Base-by-base conservation (phyloP, 108 stramenopile species). In the Pseudonitzschia delicatissima region DNA sequence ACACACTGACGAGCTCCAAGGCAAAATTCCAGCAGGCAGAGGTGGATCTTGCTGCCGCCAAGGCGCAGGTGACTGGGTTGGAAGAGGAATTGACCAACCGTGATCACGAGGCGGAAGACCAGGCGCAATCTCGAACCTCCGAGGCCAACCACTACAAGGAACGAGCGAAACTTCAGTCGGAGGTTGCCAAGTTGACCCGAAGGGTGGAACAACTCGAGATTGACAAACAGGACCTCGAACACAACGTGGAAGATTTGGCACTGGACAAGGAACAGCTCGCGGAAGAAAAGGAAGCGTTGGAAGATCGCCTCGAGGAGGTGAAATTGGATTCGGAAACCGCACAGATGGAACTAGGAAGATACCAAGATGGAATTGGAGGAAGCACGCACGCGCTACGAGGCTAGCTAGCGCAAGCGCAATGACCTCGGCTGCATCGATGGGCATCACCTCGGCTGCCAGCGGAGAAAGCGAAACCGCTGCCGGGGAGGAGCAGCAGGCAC, bases 281-380 rank as follows among this genome's bases (percentile, higher is more conserved):
- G 62, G 87, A 93, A 75, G 87, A 90, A 77, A 88, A 87, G 63
- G 92, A 93, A 65, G 59, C 62, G 12, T 57, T 93, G 61, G 69
- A 82, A 51, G 89, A 93, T 73, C 58, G 76, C 25, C 53, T 85
- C 25, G 92, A 93, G 63, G 92, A 93, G 61, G 26, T 77, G 26
- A 82, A 82, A 62, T 73, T 93, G 44, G 92, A 93, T 68, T 52
- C 69, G 28, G 92, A 93, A 73, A 88, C 84, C 26, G 83, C 79
- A 9, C 81, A 85, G 62, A 83, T 91, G 68, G 89, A 93, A 69
- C 63, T 89, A n/a, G 28, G 92, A 93, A 40, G 92, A 93, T 65
- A 45, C 74, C 6, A 77, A 79, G 26, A 62, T 79, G 66, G 87
- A 90, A 68, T 58, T 89, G 28, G 87, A 86, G 72, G 83, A 82